A percentile compares a stretch with the other conserved stretches of the same genome.
These are phyloP conservation scores for Pseudonectria foliicola DNA, from an alignment of 2,329 filamentous ascomycete species.

Conservation along the genomic window DNA sequence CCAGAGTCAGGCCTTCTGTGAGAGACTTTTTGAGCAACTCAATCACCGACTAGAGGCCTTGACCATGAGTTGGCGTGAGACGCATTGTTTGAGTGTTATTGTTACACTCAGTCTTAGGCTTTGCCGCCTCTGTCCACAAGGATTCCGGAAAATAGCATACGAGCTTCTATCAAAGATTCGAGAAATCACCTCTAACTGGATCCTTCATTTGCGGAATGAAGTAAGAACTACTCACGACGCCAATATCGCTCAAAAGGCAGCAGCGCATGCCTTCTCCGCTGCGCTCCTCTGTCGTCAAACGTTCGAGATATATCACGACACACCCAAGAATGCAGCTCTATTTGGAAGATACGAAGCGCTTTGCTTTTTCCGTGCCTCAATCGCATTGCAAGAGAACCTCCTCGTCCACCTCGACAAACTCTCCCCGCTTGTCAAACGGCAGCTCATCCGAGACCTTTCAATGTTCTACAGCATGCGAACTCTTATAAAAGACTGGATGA, in stretches of 20 bases:
- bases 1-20: conserved; percentile 41
- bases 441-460: conserved; percentile 17
- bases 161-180: conserved; percentile 36
- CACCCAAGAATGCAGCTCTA: not conserved
- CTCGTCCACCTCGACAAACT: conserved; percentile 10
- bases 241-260: conserved; percentile 25
- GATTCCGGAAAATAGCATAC: conserved; percentile 13
- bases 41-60: conserved; percentile 36
- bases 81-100: conserved; percentile 49
- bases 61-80: conserved; percentile 51
- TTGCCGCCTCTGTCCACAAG: conserved; percentile 9
- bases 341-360: conserved; percentile 2
- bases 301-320: conserved; percentile 16
- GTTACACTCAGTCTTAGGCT: conserved; percentile 42
- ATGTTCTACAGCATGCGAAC: conserved; percentile 4
- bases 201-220: conserved; percentile 37
- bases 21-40: conserved; percentile 40
- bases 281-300: conserved; percentile 47
- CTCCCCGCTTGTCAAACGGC: not conserved
- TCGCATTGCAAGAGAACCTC: conserved; percentile 22
- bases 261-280: conserved; percentile 42
- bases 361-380: conserved; percentile 17
- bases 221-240: conserved; percentile 31
- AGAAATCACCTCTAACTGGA: conserved; percentile 42
- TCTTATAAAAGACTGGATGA: conserved; percentile 4